Conservation (phyloP, 2,329 filamentous ascomycete species). For the Xylariales sp. region DNA sequence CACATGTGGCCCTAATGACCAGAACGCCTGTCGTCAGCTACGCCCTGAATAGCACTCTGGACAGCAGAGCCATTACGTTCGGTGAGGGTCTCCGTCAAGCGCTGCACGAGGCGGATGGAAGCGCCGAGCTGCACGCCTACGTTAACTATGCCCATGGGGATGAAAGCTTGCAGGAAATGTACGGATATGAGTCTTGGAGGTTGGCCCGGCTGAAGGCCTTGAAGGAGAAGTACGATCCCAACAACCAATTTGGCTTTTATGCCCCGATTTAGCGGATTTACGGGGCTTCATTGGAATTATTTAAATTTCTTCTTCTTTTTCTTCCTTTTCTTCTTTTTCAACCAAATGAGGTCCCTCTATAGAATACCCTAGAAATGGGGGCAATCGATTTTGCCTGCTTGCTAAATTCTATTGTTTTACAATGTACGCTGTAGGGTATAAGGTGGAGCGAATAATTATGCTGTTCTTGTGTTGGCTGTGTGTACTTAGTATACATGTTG, state of each 20-base stretch:
- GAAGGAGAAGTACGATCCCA: slow-evolving; percentile 8
- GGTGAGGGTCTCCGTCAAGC: background rate
- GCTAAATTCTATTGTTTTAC: no score
- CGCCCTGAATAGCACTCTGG: background rate
- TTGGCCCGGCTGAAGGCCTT: background rate
- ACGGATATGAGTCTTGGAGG: slow-evolving; percentile 7
- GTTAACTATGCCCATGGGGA: slow-evolving; percentile 7
- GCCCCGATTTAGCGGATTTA: slow-evolving; percentile 5
- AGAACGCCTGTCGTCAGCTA: background rate
- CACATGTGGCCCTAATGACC: background rate
- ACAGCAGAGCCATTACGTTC: background rate
- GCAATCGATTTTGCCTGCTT: no score
- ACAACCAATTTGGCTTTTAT: slow-evolving; percentile 5
- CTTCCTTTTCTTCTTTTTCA: no score
- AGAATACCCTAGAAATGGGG: background rate
- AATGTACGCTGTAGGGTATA: no score
- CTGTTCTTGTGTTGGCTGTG: no score
- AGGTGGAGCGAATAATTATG: no score
- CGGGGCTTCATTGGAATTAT: no score
- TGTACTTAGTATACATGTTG: no score
- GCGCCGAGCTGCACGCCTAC: slow-evolving; percentile 3
- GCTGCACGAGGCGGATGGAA: background rate
- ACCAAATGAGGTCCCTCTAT: no score
- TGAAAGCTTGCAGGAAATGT: slow-evolving; percentile 3
- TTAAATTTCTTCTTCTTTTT: no score